phyloP scores from a whole-genome alignment of 2,329 filamentous ascomycete genomes.

The Colletotrichum godetiae region DNA sequence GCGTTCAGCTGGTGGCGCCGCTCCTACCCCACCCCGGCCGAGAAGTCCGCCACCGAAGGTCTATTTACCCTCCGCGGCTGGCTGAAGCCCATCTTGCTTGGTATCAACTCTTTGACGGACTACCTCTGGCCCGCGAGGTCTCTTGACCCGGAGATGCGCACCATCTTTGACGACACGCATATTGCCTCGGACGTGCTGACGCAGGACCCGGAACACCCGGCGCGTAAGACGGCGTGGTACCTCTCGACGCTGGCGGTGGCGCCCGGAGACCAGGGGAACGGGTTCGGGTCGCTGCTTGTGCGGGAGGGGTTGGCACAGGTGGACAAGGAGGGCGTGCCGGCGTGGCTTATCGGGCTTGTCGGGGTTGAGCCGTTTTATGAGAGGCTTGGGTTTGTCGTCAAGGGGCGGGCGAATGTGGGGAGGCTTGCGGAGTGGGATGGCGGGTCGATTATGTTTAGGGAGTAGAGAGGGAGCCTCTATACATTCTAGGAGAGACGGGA shows the following conservation, averaged over 20 bases:
- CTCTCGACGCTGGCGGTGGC: constrained; percentile 47
- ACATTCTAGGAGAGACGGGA: no score
- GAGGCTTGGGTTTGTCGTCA: constrained; percentile 47
- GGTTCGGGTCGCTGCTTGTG: constrained; percentile 46
- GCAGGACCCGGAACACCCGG: constrained; percentile 40
- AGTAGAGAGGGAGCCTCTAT: constrained; percentile 32
- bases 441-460: constrained; percentile 50
- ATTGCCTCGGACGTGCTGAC: constrained; percentile 40
- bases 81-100: constrained; percentile 43
- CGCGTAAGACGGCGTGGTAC: constrained; percentile 48
- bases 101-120: constrained; percentile 40
- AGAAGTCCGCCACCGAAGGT: constrained; percentile 30
- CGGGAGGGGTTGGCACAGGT: constrained; percentile 43
- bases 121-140: constrained; percentile 40
- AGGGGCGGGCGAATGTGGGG: constrained; percentile 49
- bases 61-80: constrained; percentile 38
- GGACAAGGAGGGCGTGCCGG: constrained; percentile 43
- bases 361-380: constrained; percentile 47
- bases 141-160: constrained; percentile 37
- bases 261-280: constrained; percentile 45
- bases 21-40: constrained; percentile 32
- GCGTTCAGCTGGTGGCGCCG: constrained; percentile 50
- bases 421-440: constrained; percentile 49
- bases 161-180: constrained; percentile 43
- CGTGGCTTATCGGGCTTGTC: constrained; percentile 47